phyloP scores from a whole-genome alignment of 495 filamentous ascomycete genomes.

The Hamigera avellanea region DNA sequence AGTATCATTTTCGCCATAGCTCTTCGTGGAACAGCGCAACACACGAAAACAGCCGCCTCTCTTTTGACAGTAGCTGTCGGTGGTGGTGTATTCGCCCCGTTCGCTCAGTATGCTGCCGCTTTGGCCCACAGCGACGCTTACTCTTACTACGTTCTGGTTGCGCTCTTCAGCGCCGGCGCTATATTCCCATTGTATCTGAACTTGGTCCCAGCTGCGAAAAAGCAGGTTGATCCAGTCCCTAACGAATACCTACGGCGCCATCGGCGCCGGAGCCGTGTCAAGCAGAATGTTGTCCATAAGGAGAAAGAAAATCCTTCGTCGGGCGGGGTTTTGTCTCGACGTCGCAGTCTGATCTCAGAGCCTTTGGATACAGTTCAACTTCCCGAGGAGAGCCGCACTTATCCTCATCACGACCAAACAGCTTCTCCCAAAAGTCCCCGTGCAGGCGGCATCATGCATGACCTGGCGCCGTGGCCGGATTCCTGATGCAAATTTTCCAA shows the following conservation, averaged over 20 bases:
- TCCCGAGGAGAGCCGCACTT: conserved; percentile 7
- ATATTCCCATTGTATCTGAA: conserved; percentile 53
- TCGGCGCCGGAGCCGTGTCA: conserved; percentile 14
- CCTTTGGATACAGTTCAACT: conserved; percentile 17
- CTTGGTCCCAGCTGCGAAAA: conserved; percentile 40
- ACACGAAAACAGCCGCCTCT: conserved; percentile 47
- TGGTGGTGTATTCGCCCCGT: conserved; percentile 46
- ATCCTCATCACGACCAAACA: background rate
- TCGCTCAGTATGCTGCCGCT: conserved; percentile 37
- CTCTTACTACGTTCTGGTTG: conserved; percentile 46
- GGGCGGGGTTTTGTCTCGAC: conserved; percentile 28
- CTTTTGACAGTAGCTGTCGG: conserved; percentile 43
- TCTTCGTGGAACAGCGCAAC: conserved; percentile 46
- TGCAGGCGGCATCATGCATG: conserved; percentile 5
- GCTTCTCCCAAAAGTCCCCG: background rate
- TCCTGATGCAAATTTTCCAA: too few relatives aligned
- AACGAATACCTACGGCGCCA: conserved; percentile 32
- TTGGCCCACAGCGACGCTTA: conserved; percentile 29
- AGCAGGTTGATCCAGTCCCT: conserved; percentile 47
- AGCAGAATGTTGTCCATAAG: conserved; percentile 10
- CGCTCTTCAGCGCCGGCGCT: conserved; percentile 42
- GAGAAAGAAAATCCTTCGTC: conserved; percentile 24
- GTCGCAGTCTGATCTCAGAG: conserved; percentile 25
- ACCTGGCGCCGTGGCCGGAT: conserved; percentile 9
- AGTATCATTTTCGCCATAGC: conserved; percentile 50